Evolutionary conservation across 2,329 filamentous ascomycete genomes (phyloP), one percentile per base, ranked within the genome.

Genomic region (Didymella arachidicola): DNA sequence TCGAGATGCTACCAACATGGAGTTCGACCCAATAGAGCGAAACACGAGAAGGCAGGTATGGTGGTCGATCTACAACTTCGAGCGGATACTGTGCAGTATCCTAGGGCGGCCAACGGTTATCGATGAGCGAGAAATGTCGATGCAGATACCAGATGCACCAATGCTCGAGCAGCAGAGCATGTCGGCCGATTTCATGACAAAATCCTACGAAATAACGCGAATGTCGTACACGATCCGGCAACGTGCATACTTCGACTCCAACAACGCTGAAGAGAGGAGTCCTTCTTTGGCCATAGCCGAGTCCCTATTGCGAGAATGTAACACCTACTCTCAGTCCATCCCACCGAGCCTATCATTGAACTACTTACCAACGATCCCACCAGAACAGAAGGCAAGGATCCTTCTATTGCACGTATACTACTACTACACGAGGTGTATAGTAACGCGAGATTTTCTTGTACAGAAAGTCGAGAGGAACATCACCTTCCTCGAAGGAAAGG

Each of bases 1-100:
- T 59, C 73, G 78, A 30, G 78, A 80, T 60, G 75, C 71, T 27
- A 71, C 75, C 0, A 76, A 75, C n/a, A 66, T 70, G 32, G 71
- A 76, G 1, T 78, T 80, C 51, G 72, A 78, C n/a, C 60, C 66
- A 2, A 63, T 72, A 18, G 71, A 73, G 48, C 62, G 68, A 18
- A 68, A 69, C n/a, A 65, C 58, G 19, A 63, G 71, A 11, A 60
- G 68, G 41, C 61, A 67, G 42, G 67, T 71, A 4, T 73, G 68
- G 68, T 70, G 66, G 66, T 66, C 64, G 1, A 64, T 73, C 10
- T 71, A 72, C 53, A 63, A 48, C 22, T 69, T 70, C 42, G 71
- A 73, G 38, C 66, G 65, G 38, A 63, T 65, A 30, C 44, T 73
- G 41, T 71, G 68, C 43, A 67, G 63, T 38, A 64, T 71, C 19